Conservation (phyloP, 108 stramenopile species). For the Craspedostauros australis region DNA sequence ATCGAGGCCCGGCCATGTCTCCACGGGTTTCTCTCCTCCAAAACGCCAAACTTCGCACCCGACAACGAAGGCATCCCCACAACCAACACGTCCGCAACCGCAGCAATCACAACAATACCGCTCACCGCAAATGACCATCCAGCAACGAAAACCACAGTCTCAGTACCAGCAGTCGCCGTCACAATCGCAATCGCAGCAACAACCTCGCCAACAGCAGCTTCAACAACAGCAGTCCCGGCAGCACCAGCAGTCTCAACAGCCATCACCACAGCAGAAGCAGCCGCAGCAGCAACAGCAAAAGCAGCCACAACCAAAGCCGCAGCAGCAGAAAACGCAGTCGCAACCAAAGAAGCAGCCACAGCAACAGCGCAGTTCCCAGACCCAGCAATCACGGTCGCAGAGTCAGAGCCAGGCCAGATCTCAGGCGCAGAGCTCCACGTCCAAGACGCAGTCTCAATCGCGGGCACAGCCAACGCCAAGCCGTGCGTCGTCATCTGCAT, state of each 20-base stretch:
- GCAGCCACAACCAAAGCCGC: slow-evolving; percentile 11
- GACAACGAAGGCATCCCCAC: slow-evolving; percentile 1
- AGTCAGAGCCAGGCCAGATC: not conserved
- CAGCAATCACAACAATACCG: not conserved
- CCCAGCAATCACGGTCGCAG: not conserved
- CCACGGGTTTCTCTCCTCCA: too few relatives aligned
- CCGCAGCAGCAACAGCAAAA: slow-evolving; percentile 10
- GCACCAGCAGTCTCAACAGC: slow-evolving; percentile 16
- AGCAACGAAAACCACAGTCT: too few relatives aligned
- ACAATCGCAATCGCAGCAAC: slow-evolving; percentile 19
- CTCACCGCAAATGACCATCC: slow-evolving; percentile 3
- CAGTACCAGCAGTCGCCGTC: slow-evolving; percentile 24
- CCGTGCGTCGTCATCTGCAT: too few relatives aligned
- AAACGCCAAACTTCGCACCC: too few relatives aligned
- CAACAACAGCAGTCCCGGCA: slow-evolving; percentile 19
- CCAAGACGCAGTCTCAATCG: too few relatives aligned
- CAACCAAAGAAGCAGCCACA: slow-evolving; percentile 10
- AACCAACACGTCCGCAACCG: not conserved
- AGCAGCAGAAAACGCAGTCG: slow-evolving; percentile 21
- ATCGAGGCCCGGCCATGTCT: too few relatives aligned
- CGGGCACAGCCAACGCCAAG: too few relatives aligned
- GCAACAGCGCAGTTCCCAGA: slow-evolving; percentile 10
- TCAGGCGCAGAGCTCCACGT: too few relatives aligned
- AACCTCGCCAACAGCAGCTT: not conserved
- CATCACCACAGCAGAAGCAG: slow-evolving; percentile 13